Evolutionary conservation across 129 eudicot genomes (phyloP), one percentile per base, ranked within the genome.

Genomic region (Flaveria brownii): DNA sequence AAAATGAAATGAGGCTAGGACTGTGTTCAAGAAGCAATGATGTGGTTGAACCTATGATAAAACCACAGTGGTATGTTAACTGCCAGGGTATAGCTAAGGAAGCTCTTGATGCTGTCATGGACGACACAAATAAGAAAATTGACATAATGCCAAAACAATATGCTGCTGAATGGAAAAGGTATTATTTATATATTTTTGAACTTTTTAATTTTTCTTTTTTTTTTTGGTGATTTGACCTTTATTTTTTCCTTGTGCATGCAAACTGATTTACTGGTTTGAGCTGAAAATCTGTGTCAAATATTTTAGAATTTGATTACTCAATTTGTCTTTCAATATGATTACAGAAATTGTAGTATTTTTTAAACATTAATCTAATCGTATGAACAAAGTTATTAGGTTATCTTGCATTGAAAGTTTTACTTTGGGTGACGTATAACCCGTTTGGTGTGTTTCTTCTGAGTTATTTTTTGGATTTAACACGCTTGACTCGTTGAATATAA

Each of bases 91-190:
- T 94, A 83, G 97, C 91, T 17, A 85, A 91, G 79, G 86, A 93
- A 81, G 98, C 96, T 51, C 92, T 93, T 65, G 87, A 91, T 76
- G 98, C 97, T 72, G 98, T 89, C 69, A 70, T 82, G 73, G 82
- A 89, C 76, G 86, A 75, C 5, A 86, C 77, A 56, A 81, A 79
- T 67, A 85, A 73, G 80, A 94, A 83, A 82, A 78, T 91, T 39
- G 97, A 89, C 68, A 91, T 94, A 62, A 83, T 94, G 64, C 98
- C 98, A 18, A 87, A 75, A 63, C 96, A 91, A 70, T 94, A 94
- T 86, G 85, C 86, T 68, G 93, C 98, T 61, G 97, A 94, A 66
- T 94, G 98, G 98, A 90, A 81, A 80, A 94, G 98, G 98, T 90
- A 11, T 4, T 13, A 11, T 23, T 60, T 8, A 12, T 7, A 25